A percentile compares a stretch with the other conserved stretches of the same genome.
phyloP scores from a whole-genome alignment of 768 basidiomycete genomes.

The Arthromyces matolae region DNA sequence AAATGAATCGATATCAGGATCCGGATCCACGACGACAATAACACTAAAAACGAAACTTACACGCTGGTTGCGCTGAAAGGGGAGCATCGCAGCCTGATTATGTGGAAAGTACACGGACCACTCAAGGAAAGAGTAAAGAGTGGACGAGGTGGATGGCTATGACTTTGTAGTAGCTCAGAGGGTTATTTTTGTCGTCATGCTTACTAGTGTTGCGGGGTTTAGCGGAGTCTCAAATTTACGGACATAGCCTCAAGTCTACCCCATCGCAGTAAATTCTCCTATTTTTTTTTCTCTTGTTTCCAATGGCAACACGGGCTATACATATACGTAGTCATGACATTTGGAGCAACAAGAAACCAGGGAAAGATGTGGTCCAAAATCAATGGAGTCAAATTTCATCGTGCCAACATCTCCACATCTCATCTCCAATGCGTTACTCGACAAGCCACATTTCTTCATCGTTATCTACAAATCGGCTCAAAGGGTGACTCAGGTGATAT shows the following conservation, averaged over 20 bases:
- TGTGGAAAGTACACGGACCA: conserved; percentile 26
- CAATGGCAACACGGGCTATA: no score
- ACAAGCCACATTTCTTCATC: conserved; percentile 14
- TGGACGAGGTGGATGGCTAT: conserved; percentile 13
- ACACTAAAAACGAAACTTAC: conserved; percentile 95
- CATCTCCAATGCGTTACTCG: conserved; percentile 1
- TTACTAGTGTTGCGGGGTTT: conserved; percentile 25
- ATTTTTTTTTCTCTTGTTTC: conserved; percentile 10
- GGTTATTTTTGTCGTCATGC: conserved; percentile 14
- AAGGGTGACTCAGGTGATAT: conserved; percentile 9
- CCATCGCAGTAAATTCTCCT: no score
- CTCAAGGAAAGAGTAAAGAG: conserved; percentile 17
- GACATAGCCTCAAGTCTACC: conserved; percentile 9
- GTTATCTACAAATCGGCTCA: conserved; percentile 10
- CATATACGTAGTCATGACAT: no score
- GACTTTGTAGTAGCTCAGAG: conserved; percentile 17
- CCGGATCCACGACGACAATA: conserved; percentile 11
- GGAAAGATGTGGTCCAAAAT: not conserved
- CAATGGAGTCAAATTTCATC: conserved; percentile 9
- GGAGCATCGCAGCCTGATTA: conserved; percentile 52
- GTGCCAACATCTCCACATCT: conserved; percentile 3
- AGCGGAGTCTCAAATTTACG: conserved; percentile 24
- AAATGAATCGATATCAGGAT: conserved; percentile 22
- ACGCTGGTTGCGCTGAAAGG: conserved; percentile 83
- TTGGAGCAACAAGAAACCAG: no score